Base-by-base conservation (phyloP, 176 grass and related monocot species). In the Carex scoparia region DNA sequence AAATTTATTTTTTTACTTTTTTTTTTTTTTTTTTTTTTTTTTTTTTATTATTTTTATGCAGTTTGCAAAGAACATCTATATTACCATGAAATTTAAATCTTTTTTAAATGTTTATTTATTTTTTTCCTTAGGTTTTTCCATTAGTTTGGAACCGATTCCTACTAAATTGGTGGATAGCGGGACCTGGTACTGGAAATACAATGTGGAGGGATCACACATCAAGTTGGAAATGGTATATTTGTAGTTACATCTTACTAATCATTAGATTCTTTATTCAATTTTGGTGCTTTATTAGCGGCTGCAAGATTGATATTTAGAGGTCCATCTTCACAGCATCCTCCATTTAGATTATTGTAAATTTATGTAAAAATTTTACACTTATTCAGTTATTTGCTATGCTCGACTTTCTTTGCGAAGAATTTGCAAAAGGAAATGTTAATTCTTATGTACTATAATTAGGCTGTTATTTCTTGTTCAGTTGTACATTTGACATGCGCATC, bases 181-280 rank as follows among this genome's bases (percentile, higher is more conserved):
- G 54, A 89, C 88, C 48, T 99, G 96, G 96, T 89, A 90, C 81
- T 95, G 96, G 96, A 86, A 95, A 83, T 99, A 95, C 58, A 57
- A 80, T 51, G 46, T 89, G 65, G 84, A 88, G 10, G 96, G 85
- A 7, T 78, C 84, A 10, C 83, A 91, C 81, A 88, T 99, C 61
- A 85, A 94, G 66, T 92, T 95, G 91, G 86, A 92, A 79, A 94
- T 95, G 96, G 74, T 98, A 69, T 83, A 91, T 33, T 44, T 86
- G 79, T 91, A 86, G 87, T 48, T 83, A 79, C 58, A 79, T 51
- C 16, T 51, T 69, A 74, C 80, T 83, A 73, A 79, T 51, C 37
- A 19, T 32, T 86, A 82, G 46, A 91, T 92, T 79, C 89, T 87
- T 89, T 81, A 89, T 89, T 86, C 90, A 74, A 58, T 79, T 57